A percentile compares a stretch with the other conserved stretches of the same genome.
Evolutionary conservation across 192 early-diverging fungal genomes (phyloP).

Genomic region (Diversispora epigaea): DNA sequence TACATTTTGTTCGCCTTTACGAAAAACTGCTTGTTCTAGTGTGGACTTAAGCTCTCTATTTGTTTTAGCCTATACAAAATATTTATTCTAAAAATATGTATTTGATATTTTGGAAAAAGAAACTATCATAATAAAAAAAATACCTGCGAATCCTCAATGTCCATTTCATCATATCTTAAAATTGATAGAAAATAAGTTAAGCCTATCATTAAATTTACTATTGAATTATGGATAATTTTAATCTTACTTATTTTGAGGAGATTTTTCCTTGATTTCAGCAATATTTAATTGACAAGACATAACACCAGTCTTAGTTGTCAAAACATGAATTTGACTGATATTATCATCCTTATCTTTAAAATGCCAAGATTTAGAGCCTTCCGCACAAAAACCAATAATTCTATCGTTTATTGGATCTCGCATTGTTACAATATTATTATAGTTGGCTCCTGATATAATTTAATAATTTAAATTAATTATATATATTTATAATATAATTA

Average conservation of each 20-base stretch:
- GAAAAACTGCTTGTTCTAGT: constrained; percentile 26
- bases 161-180: constrained; percentile 18
- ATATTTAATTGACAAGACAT: constrained; percentile 21
- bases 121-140: neutral
- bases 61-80: neutral
- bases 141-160: constrained; percentile 9
- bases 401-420: constrained; percentile 10
- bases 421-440: constrained; percentile 14
- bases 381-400: constrained; percentile 26
- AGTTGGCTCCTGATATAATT: constrained; percentile 7
- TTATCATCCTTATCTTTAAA: neutral
- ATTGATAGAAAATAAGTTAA: no score
- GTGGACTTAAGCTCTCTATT: constrained; percentile 22
- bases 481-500: neutral
- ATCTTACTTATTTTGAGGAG: neutral
- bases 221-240: neutral
- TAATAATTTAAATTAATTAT: no score
- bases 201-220: no score
- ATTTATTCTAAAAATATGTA: neutral
- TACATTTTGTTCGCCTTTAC: constrained; percentile 2
- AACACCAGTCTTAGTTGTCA: constrained; percentile 29
- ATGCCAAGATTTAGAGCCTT: constrained; percentile 12
- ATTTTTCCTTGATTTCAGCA: neutral
- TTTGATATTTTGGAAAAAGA: neutral
- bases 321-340: constrained; percentile 6